Evolutionary conservation across 1,284 basidiomycete species (phyloP), one percentile per base, ranked within the genome.

Genomic region (Microbotryum intermedium): DNA sequence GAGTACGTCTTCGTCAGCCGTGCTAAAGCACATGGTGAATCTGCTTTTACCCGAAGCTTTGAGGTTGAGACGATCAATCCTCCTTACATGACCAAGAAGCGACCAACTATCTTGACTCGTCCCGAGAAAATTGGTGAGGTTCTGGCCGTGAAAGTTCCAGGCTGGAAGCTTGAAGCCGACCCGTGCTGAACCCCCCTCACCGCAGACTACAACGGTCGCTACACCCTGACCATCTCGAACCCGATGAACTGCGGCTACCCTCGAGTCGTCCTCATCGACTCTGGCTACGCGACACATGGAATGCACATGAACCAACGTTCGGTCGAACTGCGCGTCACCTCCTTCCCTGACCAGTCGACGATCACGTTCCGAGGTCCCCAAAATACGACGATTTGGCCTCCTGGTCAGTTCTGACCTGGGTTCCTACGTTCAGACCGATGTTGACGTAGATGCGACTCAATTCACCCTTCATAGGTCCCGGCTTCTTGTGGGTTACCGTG

Each of bases 401-500:
- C 62, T 2, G 34, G 53, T 57, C 3, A 23, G 50, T 44, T 10
- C 18, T 21, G 10, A 4, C 11, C 23, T 44, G n/a, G n/a, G n/a
- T n/a, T n/a, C n/a, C n/a, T n/a, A n/a, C n/a, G n/a, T n/a, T n/a
- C n/a, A n/a, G n/a, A n/a, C n/a, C n/a, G n/a, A n/a, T n/a, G n/a
- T n/a, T n/a, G n/a, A n/a, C n/a, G n/a, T n/a, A n/a, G n/a, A n/a
- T n/a, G n/a, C n/a, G n/a, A n/a, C n/a, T n/a, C n/a, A n/a, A n/a
- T n/a, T n/a, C n/a, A n/a, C 18, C 10, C 5, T 16, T 39, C 11
- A 16, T 39, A 4, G 86, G 86, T 6, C 86, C 88, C 57, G 89
- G 90, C 7, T 88, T 88, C 3, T 90, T 82, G 8, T 88, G 83
- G 80, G 70, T 92, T 42, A 87, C 82, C 68, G 72, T 89, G 29